Conservation (phyloP, 2,329 filamentous ascomycete species). For the Rhinocladiella mackenziei region DNA sequence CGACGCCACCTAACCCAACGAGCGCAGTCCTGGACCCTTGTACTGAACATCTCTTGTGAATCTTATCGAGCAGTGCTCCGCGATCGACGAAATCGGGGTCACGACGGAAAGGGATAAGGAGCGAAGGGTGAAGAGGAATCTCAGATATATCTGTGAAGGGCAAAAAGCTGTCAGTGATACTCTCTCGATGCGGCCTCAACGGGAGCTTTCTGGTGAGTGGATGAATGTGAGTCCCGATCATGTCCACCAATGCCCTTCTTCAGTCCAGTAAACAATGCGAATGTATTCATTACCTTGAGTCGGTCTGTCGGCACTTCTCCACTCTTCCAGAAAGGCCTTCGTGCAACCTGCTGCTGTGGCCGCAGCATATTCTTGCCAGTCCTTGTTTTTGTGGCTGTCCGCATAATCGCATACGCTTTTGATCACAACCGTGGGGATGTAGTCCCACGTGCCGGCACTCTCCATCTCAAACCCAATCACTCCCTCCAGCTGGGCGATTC, state of each 20-base stretch:
- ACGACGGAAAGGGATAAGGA: constrained; percentile 32
- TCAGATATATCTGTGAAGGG: neutral
- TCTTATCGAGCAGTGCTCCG: constrained; percentile 27
- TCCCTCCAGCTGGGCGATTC: constrained; percentile 25
- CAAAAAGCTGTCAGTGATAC: neutral
- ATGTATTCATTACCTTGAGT: constrained; percentile 1
- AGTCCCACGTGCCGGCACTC: constrained; percentile 37
- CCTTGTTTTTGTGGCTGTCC: constrained; percentile 37
- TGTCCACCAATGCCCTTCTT: neutral
- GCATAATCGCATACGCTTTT: constrained; percentile 42
- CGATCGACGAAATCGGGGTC: constrained; percentile 35
- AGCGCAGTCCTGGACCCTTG: constrained; percentile 31
- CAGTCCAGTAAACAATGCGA: constrained; percentile 24
- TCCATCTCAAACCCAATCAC: constrained; percentile 38
- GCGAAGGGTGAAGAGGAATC: neutral
- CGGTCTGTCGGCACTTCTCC: neutral
- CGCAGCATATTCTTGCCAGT: constrained; percentile 42
- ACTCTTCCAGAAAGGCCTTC: constrained; percentile 23
- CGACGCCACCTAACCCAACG: constrained; percentile 36
- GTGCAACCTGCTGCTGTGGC: constrained; percentile 37
- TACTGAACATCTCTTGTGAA: constrained; percentile 24
- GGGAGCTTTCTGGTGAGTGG: neutral
- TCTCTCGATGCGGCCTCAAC: neutral
- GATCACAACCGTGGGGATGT: constrained; percentile 32
- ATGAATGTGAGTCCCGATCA: neutral